Percentiles rank a stretch among this genome's conserved stretches.
Evolutionary conservation across 768 basidiomycete species (phyloP).

Genomic region (Mycena maculata): DNA sequence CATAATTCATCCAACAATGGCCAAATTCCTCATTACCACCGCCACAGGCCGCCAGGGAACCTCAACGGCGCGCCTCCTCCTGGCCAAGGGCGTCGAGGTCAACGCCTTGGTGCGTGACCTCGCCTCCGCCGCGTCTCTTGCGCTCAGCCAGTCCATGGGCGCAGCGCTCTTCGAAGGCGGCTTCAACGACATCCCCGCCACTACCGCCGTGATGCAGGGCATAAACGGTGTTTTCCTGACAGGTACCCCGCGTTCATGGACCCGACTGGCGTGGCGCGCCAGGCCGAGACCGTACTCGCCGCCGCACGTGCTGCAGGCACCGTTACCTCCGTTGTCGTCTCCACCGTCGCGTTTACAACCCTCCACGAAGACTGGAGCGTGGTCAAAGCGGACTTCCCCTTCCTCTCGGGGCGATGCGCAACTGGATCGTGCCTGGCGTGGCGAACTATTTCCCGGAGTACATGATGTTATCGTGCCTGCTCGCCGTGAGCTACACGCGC

Average conservation of each 20-base stretch:
- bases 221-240: conserved; percentile 31
- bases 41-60: conserved; percentile 32
- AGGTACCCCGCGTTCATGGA: conserved; percentile 21
- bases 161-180: conserved; percentile 27
- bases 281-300: conserved; percentile 19
- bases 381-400: conserved; percentile 3
- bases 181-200: conserved; percentile 23
- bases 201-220: conserved; percentile 26
- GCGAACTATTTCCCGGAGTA: conserved; percentile 28
- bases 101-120: conserved; percentile 27
- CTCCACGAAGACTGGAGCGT: neutral
- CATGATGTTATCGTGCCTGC: conserved; percentile 7
- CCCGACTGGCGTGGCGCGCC: conserved; percentile 14
- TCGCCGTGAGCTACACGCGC: conserved; percentile 24
- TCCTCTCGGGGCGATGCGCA: conserved; percentile 24
- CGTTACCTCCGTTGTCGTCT: conserved; percentile 26
- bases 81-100: conserved; percentile 23
- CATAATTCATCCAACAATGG: conserved; percentile 18
- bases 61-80: conserved; percentile 27
- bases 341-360: conserved; percentile 17
- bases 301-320: conserved; percentile 29
- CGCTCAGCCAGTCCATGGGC: conserved; percentile 18
- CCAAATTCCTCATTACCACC: conserved; percentile 28
- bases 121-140: conserved; percentile 1
- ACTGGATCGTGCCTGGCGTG: conserved; percentile 15